Base-by-base conservation (phyloP, 2,329 filamentous ascomycete genomes). In the Fusarium liriodendri region DNA sequence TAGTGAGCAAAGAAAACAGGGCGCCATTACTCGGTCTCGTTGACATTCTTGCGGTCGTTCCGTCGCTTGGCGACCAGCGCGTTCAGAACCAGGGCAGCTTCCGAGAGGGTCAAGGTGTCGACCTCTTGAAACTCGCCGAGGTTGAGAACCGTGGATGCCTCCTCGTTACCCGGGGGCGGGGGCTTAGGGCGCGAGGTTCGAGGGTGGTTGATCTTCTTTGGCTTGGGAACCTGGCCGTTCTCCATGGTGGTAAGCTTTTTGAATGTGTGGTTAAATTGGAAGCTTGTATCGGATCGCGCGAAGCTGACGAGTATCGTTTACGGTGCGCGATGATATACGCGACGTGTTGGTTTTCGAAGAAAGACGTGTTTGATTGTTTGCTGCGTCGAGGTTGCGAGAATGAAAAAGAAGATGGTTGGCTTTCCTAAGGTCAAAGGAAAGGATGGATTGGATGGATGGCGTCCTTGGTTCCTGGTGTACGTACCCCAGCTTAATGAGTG, bases 81-180 rank as follows among this genome's bases (percentile, higher is more conserved):
- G 80, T 96, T 96, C 79, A 99, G 94, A 80, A 99, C 93, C 60
- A 98, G 90, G 77, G 95, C 91, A 2, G 97, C 95, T 85, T 98
- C 97, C 37, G 95, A 97, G 62, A 98, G 90, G 54, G 95, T 98
- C 71, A 99, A 88, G 7, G 95, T 96, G 81, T 97, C 95, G 75
- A 97, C 95, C 80, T 96, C 89, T 78, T 97, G 91, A 84, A 98
- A 98, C 82, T 98, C 96, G 84, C 97, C 97, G 13, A 99, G 93
- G 82, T 93, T 94, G 73, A 98, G 91, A 64, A 91, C 91, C 9
- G 90, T 87, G 59, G 93, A 91, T 27, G 96, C 95, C 85, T 98
- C 95, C 83, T 98, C 96, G 82, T 98, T 95, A 81, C 93, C 93
- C 66, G 91, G 89, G 57, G 89, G 89, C 52, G 88, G 86, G 73